A percentile compares a stretch with the other conserved stretches of the same genome.
Evolutionary conservation across 2,329 filamentous ascomycete genomes (phyloP).

Genomic region (Ascochyta pisi): DNA sequence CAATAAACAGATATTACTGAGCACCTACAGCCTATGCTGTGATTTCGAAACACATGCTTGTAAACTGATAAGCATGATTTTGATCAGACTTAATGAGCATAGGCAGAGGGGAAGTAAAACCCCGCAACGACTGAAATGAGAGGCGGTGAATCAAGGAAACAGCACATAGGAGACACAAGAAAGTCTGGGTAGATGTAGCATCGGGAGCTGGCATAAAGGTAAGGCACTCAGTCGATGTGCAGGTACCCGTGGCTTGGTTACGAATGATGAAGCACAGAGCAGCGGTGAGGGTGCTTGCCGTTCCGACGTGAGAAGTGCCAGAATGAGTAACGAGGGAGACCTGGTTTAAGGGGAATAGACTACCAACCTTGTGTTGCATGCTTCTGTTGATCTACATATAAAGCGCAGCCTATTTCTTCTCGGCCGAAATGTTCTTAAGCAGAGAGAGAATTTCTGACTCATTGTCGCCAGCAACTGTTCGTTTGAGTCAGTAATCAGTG

Average conservation of each 20-base stretch:
- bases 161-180: not conserved
- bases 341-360: not conserved
- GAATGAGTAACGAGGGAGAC: not conserved
- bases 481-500: constrained; percentile 14
- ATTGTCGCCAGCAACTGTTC: constrained; percentile 70
- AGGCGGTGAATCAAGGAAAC: not conserved
- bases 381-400: constrained; percentile 1
- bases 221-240: constrained; percentile 12
- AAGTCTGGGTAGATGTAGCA: not conserved
- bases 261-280: not conserved
- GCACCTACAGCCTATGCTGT: not conserved
- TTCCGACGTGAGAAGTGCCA: not conserved
- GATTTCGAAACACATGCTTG: not conserved
- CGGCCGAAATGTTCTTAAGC: constrained; percentile 63
- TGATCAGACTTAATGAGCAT: not conserved
- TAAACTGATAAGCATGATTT: not conserved
- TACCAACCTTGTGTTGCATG: not conserved
- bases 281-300: constrained; percentile 11
- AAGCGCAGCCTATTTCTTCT: constrained; percentile 7
- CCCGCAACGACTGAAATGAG: not conserved
- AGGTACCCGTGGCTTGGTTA: constrained; percentile 26
- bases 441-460: constrained; percentile 90
- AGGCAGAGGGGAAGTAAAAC: not conserved
- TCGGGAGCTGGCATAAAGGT: not conserved
- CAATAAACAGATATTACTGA: not conserved